Percentiles rank a stretch among this genome's conserved stretches.
These are phyloP conservation scores for Neonectria punicea DNA, from an alignment of 2,329 filamentous ascomycete genomes.

Conservation along the genomic window DNA sequence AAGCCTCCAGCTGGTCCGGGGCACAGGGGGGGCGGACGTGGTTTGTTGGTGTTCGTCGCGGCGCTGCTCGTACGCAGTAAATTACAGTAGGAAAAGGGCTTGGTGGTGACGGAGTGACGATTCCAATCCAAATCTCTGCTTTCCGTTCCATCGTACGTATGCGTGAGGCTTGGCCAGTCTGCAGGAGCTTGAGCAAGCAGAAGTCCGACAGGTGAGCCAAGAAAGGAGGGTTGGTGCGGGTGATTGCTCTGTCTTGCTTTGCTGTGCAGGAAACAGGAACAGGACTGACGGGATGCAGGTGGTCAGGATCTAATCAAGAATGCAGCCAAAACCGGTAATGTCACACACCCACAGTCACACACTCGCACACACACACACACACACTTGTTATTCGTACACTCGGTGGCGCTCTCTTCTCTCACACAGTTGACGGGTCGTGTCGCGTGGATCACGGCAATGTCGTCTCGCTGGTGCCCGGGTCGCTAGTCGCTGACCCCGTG, in stretches of 20 bases:
- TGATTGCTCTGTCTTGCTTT: neutral
- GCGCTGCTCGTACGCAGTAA: slow-evolving; percentile 10
- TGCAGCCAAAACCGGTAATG: slow-evolving; percentile 13
- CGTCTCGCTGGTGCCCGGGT: slow-evolving; percentile 8
- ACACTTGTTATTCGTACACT: neutral
- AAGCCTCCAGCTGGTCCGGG: slow-evolving; percentile 8
- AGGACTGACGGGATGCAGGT: slow-evolving; percentile 8
- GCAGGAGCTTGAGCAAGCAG: neutral
- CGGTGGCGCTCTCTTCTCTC: slow-evolving; percentile 3
- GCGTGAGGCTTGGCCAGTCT: slow-evolving; percentile 6
- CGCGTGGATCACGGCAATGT: slow-evolving; percentile 8
- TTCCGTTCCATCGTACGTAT: slow-evolving; percentile 4
- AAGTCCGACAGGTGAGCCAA: neutral
- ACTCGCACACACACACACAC: neutral
- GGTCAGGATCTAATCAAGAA: slow-evolving; percentile 6
- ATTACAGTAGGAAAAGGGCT: slow-evolving; percentile 3
- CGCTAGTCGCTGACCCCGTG: slow-evolving; percentile 20
- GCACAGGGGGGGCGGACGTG: neutral
- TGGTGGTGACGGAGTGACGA: neutral
- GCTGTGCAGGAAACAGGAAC: neutral
- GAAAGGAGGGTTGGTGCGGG: neutral
- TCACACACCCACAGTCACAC: slow-evolving; percentile 9
- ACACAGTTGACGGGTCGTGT: slow-evolving; percentile 10
- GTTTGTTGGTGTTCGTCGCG: neutral
- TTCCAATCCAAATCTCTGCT: neutral